Base-by-base conservation (phyloP, 179 eudicot species). In the Sideroxylon spinosum region DNA sequence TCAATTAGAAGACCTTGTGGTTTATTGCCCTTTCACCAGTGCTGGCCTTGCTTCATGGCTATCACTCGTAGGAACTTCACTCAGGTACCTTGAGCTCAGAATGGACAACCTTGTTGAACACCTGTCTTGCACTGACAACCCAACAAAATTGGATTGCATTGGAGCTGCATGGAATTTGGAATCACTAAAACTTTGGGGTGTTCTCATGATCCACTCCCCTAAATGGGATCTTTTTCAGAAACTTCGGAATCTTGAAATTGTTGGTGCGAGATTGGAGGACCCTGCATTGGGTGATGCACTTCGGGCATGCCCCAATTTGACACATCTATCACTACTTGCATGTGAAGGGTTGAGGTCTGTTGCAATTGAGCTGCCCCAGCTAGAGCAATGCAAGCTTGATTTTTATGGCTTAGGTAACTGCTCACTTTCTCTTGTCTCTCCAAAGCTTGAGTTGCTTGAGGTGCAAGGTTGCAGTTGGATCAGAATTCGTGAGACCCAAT, bases 401-500 rank as follows among this genome's bases (percentile, higher is more conserved):
- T 93, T 93, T 72, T 89, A 87, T 81, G 97, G 97, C 16, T 56
- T 70, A 4, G 97, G 95, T 7, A 86, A 87, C 60, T 85, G 88
- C 81, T 87, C 86, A 0, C 80, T 95, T 16, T 74, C 81, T 20
- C 71, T 95, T 17, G 73, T 81, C 67, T 91, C 97, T 79, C 87
- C 92, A 2, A 87, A 85, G 76, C 82, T 93, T 66, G 87, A 86
- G 49, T 81, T 28, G 20, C 91, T 95, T 49, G 97, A 91, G 78
- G 89, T 95, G 48, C 97, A 93, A 81, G 98, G 97, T 61, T 91
- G 95, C 82, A 88, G 97, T 62, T 87, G 93, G 86, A 86, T 95
- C 12, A 82, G 86, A 64, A 93, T 91, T 60, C 86, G 57, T 4
- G 90, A 89, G 78, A 89, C 98, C 61, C 84, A 81, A 59, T 86